A percentile compares a stretch with the other conserved stretches of the same genome.
These are phyloP conservation scores for Ganoderma meredithae DNA, from an alignment of 1,284 basidiomycete species.

Conservation along the genomic window DNA sequence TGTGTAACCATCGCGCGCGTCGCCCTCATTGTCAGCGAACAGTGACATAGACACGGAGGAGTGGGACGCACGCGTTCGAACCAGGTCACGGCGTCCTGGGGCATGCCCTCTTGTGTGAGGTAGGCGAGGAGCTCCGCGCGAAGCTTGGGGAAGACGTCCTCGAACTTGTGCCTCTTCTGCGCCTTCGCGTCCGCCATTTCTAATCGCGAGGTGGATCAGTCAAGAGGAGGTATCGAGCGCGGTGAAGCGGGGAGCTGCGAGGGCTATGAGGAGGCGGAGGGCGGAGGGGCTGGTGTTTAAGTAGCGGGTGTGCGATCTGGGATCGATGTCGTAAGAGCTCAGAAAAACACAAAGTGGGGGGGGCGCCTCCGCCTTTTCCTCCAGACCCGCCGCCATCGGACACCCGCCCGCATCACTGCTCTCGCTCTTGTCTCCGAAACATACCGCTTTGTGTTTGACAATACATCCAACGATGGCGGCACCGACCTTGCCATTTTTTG, in stretches of 20 bases:
- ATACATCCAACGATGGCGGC: background rate
- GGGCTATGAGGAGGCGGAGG: background rate
- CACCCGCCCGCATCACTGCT: background rate
- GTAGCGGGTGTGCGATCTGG: background rate
- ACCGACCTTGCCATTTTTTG: background rate
- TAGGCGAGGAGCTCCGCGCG: constrained; percentile 70
- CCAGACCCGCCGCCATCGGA: background rate
- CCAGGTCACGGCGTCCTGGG: constrained; percentile 85
- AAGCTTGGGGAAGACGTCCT: constrained; percentile 57
- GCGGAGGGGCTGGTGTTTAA: background rate
- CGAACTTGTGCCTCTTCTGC: constrained; percentile 58
- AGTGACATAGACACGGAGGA: background rate
- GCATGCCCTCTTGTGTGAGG: constrained; percentile 76
- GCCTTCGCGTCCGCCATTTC: constrained; percentile 45
- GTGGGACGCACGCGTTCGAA: constrained; percentile 68
- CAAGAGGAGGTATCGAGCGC: background rate
- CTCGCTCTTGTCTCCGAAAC: constrained; percentile 9
- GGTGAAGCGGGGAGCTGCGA: background rate
- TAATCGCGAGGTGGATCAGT: background rate
- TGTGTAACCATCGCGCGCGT: constrained; percentile 45
- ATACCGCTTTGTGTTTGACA: background rate
- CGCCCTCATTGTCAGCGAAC: background rate
- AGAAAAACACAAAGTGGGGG: background rate
- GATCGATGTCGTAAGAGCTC: background rate
- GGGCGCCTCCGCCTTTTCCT: background rate